Evolutionary conservation across 129 eudicot species (phyloP), one percentile per base, ranked within the genome.

Genomic region (Saussurea involucrata): DNA sequence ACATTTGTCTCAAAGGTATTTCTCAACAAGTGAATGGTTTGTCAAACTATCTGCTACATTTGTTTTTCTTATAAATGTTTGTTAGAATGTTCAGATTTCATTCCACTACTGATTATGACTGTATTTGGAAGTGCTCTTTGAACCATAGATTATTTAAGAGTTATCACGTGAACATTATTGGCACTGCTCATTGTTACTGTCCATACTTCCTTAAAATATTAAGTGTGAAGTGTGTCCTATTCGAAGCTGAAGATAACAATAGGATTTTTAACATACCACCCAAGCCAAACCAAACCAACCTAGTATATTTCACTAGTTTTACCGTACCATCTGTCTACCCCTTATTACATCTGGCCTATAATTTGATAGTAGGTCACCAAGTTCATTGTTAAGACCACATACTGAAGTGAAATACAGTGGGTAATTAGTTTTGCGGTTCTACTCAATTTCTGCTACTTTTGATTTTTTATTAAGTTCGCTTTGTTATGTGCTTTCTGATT

Each of bases 1-100:
- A 64, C 80, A 84, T 78, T 60, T 74, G 73, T 57, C 75, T 77
- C 74, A 71, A 82, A 82, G 96, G 96, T 90, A 85, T 46, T 15
- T 57, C 25, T 27, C 12, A 67, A 8, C 11, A 25, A 6, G 11
- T 34, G 31, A 5, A 7, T 78, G 37, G 28, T 29, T 6, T 71
- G 10, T 71, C 66, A 6, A 24, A 36, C 37, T 24, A 15, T 37
- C 12, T 61, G 36, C 11, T 1, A 61, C 5, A 57, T 33, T 73
- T 6, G 37, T 73, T 10, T 73, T 22, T 57, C 31, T 29, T 29
- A 12, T 31, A n/a, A 28, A 28, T 53, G 8, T 28, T 72, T 53
- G 27, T 6, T 10, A 37, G 60, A 13, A 2, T 22, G 49, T 40
- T 46, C 29, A 44, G 40, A 71, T 71, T 27, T 71, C 2, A n/a